Percentiles rank a stretch among this genome's conserved stretches.
Conservation (phyloP, 1,284 basidiomycete species). For the Grifola frondosa region DNA sequence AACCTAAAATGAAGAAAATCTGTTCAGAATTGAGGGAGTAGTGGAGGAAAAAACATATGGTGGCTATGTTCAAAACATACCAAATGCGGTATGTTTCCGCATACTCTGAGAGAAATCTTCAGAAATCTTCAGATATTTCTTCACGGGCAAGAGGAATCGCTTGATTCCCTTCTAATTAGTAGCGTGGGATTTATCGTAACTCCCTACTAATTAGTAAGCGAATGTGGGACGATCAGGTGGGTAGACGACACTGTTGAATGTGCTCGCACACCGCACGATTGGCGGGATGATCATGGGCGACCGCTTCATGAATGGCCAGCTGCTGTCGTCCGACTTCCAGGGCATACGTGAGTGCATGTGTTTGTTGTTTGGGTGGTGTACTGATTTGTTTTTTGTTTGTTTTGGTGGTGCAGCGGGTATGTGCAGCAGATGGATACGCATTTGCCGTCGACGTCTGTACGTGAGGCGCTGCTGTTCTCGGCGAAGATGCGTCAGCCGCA, state of each 20-base stretch:
- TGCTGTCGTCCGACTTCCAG: slow-evolving; percentile 74
- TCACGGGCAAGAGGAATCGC: too few species aligned
- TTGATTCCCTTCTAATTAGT: too few species aligned
- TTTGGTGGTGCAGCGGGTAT: slow-evolving; percentile 56
- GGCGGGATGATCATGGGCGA: slow-evolving; percentile 81
- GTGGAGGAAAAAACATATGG: too few species aligned
- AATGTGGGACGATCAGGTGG: too few species aligned
- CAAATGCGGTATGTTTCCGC: too few species aligned
- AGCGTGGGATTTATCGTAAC: too few species aligned
- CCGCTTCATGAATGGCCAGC: slow-evolving; percentile 75
- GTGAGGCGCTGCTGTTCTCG: slow-evolving; percentile 83
- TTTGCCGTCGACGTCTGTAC: slow-evolving; percentile 70
- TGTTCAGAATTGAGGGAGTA: too few species aligned
- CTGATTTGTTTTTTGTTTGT: slow-evolving; percentile 15
- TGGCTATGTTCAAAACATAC: too few species aligned
- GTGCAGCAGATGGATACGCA: slow-evolving; percentile 84
- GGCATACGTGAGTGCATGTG: slow-evolving; percentile 45
- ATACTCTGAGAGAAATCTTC: too few species aligned
- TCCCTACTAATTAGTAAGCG: too few species aligned
- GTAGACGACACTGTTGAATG: slow-evolving; percentile 84
- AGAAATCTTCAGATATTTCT: too few species aligned
- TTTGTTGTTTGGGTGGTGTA: slow-evolving; percentile 7
- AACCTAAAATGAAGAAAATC: too few species aligned
- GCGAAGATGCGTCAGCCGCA: slow-evolving; percentile 80
- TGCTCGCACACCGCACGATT: slow-evolving; percentile 78